Evolutionary conservation across 1,284 basidiomycete genomes (phyloP).

Genomic region (Vanrija humicola): DNA sequence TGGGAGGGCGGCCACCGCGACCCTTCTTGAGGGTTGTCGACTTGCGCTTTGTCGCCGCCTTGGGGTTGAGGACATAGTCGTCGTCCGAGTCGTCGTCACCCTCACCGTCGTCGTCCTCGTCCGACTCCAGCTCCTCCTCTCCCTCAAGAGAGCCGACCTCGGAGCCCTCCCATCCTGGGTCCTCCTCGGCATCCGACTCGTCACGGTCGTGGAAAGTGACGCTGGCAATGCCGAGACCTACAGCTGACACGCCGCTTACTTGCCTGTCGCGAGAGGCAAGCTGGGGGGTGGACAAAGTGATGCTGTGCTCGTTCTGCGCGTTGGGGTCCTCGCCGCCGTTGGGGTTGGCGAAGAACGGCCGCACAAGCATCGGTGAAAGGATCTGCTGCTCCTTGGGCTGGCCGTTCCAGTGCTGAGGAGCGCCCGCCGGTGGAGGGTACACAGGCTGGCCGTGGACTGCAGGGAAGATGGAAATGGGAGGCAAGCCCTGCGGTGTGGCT

Average conservation of each 20-base stretch:
- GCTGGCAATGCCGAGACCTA: constrained; percentile 42
- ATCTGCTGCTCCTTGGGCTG: constrained; percentile 4
- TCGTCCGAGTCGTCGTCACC: constrained; percentile 14
- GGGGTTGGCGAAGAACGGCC: constrained; percentile 3
- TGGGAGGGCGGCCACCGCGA: neutral
- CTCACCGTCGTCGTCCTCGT: constrained; percentile 11
- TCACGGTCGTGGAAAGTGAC: constrained; percentile 33
- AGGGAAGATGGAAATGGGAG: constrained; percentile 26
- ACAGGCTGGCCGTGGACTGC: neutral
- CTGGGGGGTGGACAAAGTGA: constrained; percentile 31
- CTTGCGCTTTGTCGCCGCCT: constrained; percentile 10
- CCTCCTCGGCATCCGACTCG: constrained; percentile 8
- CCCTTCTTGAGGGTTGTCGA: neutral
- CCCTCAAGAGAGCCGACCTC: constrained; percentile 9
- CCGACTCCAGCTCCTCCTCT: constrained; percentile 17
- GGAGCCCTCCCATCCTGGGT: constrained; percentile 9
- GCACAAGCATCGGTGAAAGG: constrained; percentile 7
- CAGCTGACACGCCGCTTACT: constrained; percentile 23
- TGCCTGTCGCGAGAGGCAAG: constrained; percentile 13
- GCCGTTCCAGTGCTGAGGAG: neutral
- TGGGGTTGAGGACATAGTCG: constrained; percentile 19
- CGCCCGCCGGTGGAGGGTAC: neutral
- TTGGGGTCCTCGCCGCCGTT: constrained; percentile 1
- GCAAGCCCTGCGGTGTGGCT: constrained; percentile 15
- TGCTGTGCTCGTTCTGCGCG: constrained; percentile 19